Base-by-base conservation (phyloP, 768 basidiomycete species). In the Vishniacozyma victoriae region DNA sequence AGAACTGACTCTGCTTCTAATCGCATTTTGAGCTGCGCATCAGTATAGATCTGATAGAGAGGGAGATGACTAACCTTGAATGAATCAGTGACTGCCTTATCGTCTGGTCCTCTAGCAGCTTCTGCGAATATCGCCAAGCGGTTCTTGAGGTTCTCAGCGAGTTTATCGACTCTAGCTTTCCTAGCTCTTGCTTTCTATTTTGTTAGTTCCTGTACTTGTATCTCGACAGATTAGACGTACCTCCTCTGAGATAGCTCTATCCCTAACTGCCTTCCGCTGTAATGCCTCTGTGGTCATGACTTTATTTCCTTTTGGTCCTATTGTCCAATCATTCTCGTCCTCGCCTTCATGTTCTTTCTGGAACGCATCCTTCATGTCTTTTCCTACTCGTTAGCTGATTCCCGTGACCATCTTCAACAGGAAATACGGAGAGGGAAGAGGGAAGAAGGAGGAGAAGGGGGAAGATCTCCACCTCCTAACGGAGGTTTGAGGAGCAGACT, bases 301-400 rank as follows among this genome's bases (percentile, higher is more conserved):
- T 0, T 61, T 58, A 50, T 57, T 55, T 14, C 70, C 70, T 23
- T 48, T 57, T 1, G 68, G 56, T 18, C 60, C 64, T 16, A 61
- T 47, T 19, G 60, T 50, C 49, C 62, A 53, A 24, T 55, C 54
- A 29, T 54, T 59, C 22, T 58, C 46, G 13, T 62, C 46, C 25
- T 72, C 51, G 49, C 70, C 62, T 35, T 65, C 60, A 18, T 55
- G 54, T 50, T 73, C 60, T 41, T 66, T 54, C 51, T 72, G 68
- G 51, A 72, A 62, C 2, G 66, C 68, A n/a, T 72, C 70, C 49
- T 72, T 72, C 70, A 72, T 72, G 38, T 72, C 68, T 42, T 62
- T 62, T 0, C 62, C 64, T 67, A 38, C 13, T 7, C 31, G n/a
- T 16, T 13, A 45, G 11, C 44, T 9, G n/a, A n/a, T n/a, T n/a